Evolutionary conservation across 2,329 filamentous ascomycete genomes (phyloP).

Genomic region (Hymenoscyphus salicellus): DNA sequence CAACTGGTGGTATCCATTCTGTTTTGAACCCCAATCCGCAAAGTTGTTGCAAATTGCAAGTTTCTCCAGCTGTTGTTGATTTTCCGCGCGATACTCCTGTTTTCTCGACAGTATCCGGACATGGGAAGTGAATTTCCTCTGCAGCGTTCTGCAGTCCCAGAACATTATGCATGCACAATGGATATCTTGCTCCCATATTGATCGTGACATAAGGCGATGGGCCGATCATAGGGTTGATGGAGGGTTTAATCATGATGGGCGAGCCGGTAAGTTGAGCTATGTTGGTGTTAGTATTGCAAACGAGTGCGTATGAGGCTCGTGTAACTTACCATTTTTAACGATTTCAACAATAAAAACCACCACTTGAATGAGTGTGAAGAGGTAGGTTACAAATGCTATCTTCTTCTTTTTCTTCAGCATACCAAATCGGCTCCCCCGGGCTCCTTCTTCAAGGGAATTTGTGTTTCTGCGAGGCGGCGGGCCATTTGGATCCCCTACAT

Average conservation of each 20-base stretch:
- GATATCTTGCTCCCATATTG: slow-evolving; percentile 92
- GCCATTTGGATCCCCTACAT: slow-evolving; percentile 43
- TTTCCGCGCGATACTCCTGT: slow-evolving; percentile 26
- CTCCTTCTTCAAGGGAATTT: slow-evolving; percentile 33
- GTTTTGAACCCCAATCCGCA: slow-evolving; percentile 69
- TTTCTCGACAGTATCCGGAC: slow-evolving; percentile 71
- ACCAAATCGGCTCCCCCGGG: slow-evolving; percentile 48
- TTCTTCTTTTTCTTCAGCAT: slow-evolving; percentile 37
- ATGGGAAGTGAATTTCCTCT: slow-evolving; percentile 62
- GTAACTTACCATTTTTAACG: slow-evolving; percentile 70
- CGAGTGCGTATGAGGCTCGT: not conserved
- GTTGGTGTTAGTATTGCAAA: slow-evolving; percentile 17
- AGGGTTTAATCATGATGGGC: slow-evolving; percentile 55
- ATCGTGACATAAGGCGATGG: slow-evolving; percentile 87
- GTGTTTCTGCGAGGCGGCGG: slow-evolving; percentile 24
- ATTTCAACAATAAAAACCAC: slow-evolving; percentile 87
- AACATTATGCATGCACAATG: slow-evolving; percentile 91
- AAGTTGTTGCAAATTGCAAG: slow-evolving; percentile 74
- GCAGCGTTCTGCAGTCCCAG: slow-evolving; percentile 57
- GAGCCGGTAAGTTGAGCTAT: slow-evolving; percentile 73
- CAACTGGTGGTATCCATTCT: slow-evolving; percentile 30
- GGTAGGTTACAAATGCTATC: slow-evolving; percentile 78
- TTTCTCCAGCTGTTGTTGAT: slow-evolving; percentile 36
- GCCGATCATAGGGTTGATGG: slow-evolving; percentile 96
- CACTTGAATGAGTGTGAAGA: slow-evolving; percentile 72